phyloP scores from a whole-genome alignment of 2,329 filamentous ascomycete genomes.

The Penicillium decumbens region DNA sequence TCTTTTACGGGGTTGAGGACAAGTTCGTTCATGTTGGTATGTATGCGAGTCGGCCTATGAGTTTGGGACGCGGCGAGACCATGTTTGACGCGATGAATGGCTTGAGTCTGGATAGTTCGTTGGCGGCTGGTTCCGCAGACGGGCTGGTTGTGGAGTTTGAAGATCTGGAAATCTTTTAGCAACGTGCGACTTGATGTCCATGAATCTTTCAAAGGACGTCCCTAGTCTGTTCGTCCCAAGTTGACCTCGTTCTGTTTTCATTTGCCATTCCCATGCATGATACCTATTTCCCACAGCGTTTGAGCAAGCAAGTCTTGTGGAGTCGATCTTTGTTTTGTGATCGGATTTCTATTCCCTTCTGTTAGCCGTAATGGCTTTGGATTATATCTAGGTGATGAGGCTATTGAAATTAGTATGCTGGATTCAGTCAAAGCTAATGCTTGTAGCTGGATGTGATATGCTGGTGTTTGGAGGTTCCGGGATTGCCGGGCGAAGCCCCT shows the following conservation, averaged over 20 bases:
- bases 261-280: conserved; percentile 3
- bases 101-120: conserved; percentile 22
- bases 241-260: background rate
- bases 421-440: background rate
- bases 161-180: conserved; percentile 48
- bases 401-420: background rate
- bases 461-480: background rate
- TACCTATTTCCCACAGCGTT: conserved; percentile 20
- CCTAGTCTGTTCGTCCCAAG: conserved; percentile 1
- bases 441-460: background rate
- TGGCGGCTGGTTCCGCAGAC: conserved; percentile 28
- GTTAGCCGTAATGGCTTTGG: background rate
- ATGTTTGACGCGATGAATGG: conserved; percentile 41
- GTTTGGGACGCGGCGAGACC: conserved; percentile 39
- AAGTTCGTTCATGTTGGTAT: conserved; percentile 56
- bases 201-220: conserved; percentile 25
- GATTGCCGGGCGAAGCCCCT: background rate
- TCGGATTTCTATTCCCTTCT: background rate
- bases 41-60: conserved; percentile 55
- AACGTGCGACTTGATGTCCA: conserved; percentile 19
- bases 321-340: conserved; percentile 8
- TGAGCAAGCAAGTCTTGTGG: conserved; percentile 19
- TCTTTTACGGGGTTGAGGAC: conserved; percentile 57
- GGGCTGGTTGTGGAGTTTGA: conserved; percentile 49
- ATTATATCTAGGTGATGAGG: background rate